These are phyloP conservation scores for Phyllosticta capitalensis DNA, from an alignment of 2,329 filamentous ascomycete species.

Conservation along the genomic window DNA sequence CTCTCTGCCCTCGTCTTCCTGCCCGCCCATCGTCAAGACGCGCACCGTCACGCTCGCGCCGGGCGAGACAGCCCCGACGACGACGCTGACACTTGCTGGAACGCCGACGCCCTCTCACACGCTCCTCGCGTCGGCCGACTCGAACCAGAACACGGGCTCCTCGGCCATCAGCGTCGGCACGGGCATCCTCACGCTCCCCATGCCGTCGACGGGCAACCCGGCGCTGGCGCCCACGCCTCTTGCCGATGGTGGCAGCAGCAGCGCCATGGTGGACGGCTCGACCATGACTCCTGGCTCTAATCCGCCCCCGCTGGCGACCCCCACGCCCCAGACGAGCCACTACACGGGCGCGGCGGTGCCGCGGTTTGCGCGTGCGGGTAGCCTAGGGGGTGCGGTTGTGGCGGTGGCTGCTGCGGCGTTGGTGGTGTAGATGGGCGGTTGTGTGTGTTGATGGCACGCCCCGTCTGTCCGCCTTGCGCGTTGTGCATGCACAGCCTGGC, in stretches of 20 bases:
- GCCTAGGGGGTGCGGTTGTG: background rate
- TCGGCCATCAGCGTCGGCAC: constrained; percentile 12
- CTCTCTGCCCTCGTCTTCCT: background rate
- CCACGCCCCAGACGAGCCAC: background rate
- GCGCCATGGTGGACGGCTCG: background rate
- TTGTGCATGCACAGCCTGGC: background rate
- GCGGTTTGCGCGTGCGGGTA: background rate
- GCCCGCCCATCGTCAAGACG: background rate
- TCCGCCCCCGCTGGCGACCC: background rate
- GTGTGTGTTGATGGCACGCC: background rate
- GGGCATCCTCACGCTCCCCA: background rate
- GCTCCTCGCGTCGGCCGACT: background rate
- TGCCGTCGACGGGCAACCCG: background rate
- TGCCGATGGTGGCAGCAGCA: background rate
- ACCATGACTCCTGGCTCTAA: background rate
- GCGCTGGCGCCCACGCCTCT: background rate
- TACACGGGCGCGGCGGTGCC: background rate
- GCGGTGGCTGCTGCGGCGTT: background rate
- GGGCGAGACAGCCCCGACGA: constrained; percentile 2
- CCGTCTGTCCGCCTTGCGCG: no score
- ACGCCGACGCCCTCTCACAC: background rate
- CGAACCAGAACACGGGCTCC: background rate
- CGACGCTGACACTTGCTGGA: constrained; percentile 2
- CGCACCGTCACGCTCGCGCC: constrained; percentile 1
- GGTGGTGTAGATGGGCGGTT: background rate